Percentiles rank a stretch among this genome's conserved stretches.
phyloP scores from a whole-genome alignment of 1,284 basidiomycete species.

The Fistulina hepatica region DNA sequence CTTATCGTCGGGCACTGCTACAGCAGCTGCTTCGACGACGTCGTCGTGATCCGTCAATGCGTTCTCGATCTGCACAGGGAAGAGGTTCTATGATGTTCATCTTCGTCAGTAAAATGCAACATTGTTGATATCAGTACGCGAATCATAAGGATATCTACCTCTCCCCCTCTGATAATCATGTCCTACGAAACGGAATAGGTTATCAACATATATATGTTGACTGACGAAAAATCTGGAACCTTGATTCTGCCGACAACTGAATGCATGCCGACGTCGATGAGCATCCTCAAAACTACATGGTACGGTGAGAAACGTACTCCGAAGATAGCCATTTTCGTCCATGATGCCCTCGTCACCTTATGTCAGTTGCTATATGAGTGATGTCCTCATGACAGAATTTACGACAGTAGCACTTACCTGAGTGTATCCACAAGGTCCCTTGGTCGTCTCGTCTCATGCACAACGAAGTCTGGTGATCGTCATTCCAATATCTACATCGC shows the following conservation, averaged over 20 bases:
- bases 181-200: constrained; percentile 35
- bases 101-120: neutral
- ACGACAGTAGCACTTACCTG: too few relatives aligned
- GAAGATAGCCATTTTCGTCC: constrained; percentile 74
- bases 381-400: too few relatives aligned
- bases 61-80: constrained; percentile 81
- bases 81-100: constrained; percentile 69
- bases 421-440: constrained; percentile 71
- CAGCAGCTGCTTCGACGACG: constrained; percentile 64
- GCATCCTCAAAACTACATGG: constrained; percentile 3
- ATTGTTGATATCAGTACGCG: neutral
- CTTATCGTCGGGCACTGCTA: constrained; percentile 60
- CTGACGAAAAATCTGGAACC: too few relatives aligned
- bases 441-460: constrained; percentile 47
- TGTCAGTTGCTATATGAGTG: too few relatives aligned
- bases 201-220: constrained; percentile 1
- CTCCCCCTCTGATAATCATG: constrained; percentile 81
- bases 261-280: constrained; percentile 10
- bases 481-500: constrained; percentile 62
- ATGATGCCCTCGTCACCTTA: constrained; percentile 77
- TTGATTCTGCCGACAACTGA: constrained; percentile 72
- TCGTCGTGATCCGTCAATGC: constrained; percentile 48
- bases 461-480: constrained; percentile 55
- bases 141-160: constrained; percentile 31
- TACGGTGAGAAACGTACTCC: constrained; percentile 32